Evolutionary conservation across 2,329 filamentous ascomycete species (phyloP), one percentile per base, ranked within the genome.

Genomic region (Akanthomyces uredinophilus): DNA sequence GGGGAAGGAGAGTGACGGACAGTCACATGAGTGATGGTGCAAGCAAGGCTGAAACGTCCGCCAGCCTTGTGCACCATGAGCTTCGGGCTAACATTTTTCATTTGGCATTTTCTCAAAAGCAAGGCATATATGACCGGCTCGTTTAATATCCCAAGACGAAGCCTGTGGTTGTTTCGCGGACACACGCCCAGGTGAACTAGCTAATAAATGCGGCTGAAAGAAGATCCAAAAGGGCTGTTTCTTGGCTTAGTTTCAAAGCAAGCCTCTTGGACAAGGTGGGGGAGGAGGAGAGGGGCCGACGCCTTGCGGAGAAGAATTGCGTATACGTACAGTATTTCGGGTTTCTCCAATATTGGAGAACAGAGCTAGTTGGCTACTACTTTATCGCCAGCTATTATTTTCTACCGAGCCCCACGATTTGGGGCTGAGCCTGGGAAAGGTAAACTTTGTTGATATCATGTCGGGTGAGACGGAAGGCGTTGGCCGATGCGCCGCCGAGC

Each of bases 21-120:
- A 39, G 32, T 58, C 55, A 49, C 55, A 58, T 58, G 55, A 58
- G 55, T 39, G 29, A 16, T 39, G 7, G 20, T 49, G 43, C n/a
- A 58, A 22, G 55, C 55, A 39, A 58, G 55, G 55, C 55, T 58
- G 55, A 49, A 32, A 20, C 5, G 5, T 20, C 44, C 27, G 24
- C 18, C 18, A 49, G 44, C 55, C 55, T 58, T 49, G 32, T 49
- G 37, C 39, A 20, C 24, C 18, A 16, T 41, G 13, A n/a, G 4
- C 20, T 18, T 50, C 18, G 5, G 18, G 5, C 16, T 13, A 11
- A 13, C 8, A 20, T 29, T 14, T 5, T 22, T 24, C n/a, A 24
- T 27, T 53, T 41, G 27, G 1, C 32, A 2, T 24, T 29, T 41
- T 41, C 39, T n/a, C n/a, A 16, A 41, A 39, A 39, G 16, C n/a